Conservation (phyloP, 1,284 basidiomycete species). For the Chalciporus sp. region DNA sequence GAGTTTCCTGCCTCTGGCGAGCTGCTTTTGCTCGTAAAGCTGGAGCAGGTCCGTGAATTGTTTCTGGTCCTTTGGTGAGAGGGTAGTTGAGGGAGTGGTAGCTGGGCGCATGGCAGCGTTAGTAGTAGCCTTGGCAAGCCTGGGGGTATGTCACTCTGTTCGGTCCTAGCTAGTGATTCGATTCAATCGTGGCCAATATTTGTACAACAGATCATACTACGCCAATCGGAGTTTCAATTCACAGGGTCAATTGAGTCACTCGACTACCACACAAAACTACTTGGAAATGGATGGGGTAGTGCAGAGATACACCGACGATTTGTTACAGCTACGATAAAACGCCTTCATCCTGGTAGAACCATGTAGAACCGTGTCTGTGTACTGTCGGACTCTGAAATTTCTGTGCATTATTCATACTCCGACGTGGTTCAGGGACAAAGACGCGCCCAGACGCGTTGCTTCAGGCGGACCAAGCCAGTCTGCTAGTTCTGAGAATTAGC, state of each 20-base stretch:
- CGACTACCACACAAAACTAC: no score
- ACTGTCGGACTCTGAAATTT: slow-evolving; percentile 6
- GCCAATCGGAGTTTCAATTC: no score
- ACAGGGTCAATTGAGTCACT: no score
- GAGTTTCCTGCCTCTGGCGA: slow-evolving; percentile 89
- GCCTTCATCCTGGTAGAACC: no score
- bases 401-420: background rate
- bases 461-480: background rate
- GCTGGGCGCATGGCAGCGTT: slow-evolving; percentile 21
- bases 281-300: no score
- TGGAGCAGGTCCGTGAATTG: slow-evolving; percentile 91
- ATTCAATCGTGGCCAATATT: no score
- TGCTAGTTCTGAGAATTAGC: no score
- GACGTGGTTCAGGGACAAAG: no score
- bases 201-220: background rate
- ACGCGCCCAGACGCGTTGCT: slow-evolving; percentile 1
- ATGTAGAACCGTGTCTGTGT: no score
- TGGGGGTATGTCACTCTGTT: background rate
- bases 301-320: background rate
- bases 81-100: no score
- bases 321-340: background rate
- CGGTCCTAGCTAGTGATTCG: no score
- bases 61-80: slow-evolving; percentile 83
- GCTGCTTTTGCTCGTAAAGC: slow-evolving; percentile 88
- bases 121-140: background rate